Evolutionary conservation across 352 stramenopile species (phyloP), one percentile per base, ranked within the genome.

Genomic region (Saprolegnia parasitica): DNA sequence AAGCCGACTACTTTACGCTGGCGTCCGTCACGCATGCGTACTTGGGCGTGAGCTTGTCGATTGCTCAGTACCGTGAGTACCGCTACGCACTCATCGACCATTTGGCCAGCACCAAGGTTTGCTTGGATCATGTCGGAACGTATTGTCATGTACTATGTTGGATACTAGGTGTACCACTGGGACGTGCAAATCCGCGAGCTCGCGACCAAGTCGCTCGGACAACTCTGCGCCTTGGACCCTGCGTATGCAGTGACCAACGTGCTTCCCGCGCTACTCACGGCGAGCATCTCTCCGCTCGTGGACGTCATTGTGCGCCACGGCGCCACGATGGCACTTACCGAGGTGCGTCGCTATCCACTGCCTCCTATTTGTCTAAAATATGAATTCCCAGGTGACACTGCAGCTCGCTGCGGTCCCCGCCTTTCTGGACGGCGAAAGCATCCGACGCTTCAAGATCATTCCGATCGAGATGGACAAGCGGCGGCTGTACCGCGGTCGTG

Each of bases 1-100:
- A 85, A 66, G 96, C 97, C 3, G 97, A 99, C 76, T 99, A 98
- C 76, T 99, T 98, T 67, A 97, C 96, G 1, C 79, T 99, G n/a
- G 95, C 84, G 11, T 93, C 90, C 57, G 65, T 92, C 21, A 91
- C 77, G 4, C 85, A 98, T 71, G 90, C 97, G 4, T 99, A 97
- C 77, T 73, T 97, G 37, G 80, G 91, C 16, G 89, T 99, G 46
- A 91, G 95, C 45, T 74, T 86, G 9, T 89, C 92, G 42, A 84
- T 99, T 60, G 96, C 96, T 4, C 79, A 87, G 62, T 98, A 97
- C 68, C 81, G 79, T 18, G 79, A 89, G 54, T 97, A 97, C 67
- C 87, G 86, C 1, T 90, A 91, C 67, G 63, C 79, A 11, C 73
- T 98, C 1, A 72, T 97, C 18, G 81, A 95, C 5, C 85, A 98